A percentile compares a stretch with the other conserved stretches of the same genome.
Evolutionary conservation across 2,329 filamentous ascomycete genomes (phyloP).

Genomic region (Thelonectria rubi): DNA sequence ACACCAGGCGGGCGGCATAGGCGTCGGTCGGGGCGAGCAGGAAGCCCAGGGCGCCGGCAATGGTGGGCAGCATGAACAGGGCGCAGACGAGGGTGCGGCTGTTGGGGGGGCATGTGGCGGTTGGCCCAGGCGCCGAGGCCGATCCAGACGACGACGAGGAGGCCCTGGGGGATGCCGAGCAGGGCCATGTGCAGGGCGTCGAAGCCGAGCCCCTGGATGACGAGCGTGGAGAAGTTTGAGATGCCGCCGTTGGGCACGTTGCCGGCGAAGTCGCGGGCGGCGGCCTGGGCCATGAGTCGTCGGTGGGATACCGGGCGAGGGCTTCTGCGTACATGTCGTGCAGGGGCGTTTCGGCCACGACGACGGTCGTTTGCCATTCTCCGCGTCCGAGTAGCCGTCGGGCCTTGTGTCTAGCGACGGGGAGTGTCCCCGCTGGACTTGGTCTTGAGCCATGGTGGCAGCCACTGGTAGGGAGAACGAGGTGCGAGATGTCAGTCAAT

Average conservation of each 20-base stretch:
- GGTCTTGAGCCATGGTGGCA: constrained; percentile 9
- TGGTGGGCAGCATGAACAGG: constrained; percentile 66
- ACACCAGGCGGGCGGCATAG: constrained; percentile 63
- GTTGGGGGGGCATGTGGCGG: constrained; percentile 53
- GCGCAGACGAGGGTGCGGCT: constrained; percentile 62
- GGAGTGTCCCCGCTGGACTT: too few relatives aligned
- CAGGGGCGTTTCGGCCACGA: constrained; percentile 22
- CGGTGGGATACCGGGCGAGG: constrained; percentile 48
- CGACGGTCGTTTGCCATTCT: constrained; percentile 13
- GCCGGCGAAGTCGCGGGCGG: constrained; percentile 63
- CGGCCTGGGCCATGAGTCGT: constrained; percentile 60
- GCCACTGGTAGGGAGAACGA: too few relatives aligned
- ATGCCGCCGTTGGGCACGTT: constrained; percentile 68
- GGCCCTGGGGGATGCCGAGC: constrained; percentile 51
- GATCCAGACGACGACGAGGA: constrained; percentile 51
- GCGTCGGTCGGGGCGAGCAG: constrained; percentile 60
- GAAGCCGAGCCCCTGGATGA: constrained; percentile 68
- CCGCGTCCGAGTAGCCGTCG: constrained; percentile 11
- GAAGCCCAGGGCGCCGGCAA: constrained; percentile 66
- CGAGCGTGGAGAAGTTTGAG: constrained; percentile 67
- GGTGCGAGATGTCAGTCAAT: too few relatives aligned
- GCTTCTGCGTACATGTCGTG: constrained; percentile 48
- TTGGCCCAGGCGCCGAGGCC: constrained; percentile 53
- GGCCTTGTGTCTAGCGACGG: too few relatives aligned
- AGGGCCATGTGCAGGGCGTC: constrained; percentile 49